A percentile compares a stretch with the other conserved stretches of the same genome.
Evolutionary conservation across 768 basidiomycete species (phyloP).

Genomic region (Tulasnella sp.): DNA sequence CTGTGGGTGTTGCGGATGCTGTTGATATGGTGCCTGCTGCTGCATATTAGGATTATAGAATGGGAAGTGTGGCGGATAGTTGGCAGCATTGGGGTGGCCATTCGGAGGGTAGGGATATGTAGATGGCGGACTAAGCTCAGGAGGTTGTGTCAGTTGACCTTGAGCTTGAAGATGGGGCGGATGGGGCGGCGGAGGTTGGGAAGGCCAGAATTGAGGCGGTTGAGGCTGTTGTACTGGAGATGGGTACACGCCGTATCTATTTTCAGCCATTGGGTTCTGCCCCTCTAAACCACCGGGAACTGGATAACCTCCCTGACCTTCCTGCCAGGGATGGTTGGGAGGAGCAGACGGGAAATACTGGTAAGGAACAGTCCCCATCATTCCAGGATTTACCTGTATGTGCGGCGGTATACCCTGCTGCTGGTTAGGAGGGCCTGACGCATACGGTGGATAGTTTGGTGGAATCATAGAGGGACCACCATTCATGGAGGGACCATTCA

Average conservation of each 20-base stretch:
- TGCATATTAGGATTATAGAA: constrained; percentile 17
- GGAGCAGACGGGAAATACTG: no score
- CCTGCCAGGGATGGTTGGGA: no score
- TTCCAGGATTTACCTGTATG: no score
- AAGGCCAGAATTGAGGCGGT: constrained; percentile 18
- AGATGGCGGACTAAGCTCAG: not conserved
- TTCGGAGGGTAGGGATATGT: not conserved
- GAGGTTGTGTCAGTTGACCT: not conserved
- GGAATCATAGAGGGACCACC: not conserved
- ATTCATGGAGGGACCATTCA: not conserved
- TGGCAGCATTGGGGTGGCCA: not conserved
- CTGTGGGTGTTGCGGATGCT: constrained; percentile 19
- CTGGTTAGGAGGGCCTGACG: not conserved
- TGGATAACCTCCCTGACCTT: no score
- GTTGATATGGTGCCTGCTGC: no score
- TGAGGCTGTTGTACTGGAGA: constrained; percentile 23
- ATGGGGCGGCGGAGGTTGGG: constrained; percentile 18
- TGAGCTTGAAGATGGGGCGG: constrained; percentile 20
- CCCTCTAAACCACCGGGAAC: not conserved
- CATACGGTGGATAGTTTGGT: not conserved
- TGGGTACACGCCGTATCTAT: not conserved
- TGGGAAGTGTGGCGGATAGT: constrained; percentile 16
- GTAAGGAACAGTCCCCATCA: no score
- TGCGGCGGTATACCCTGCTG: not conserved
- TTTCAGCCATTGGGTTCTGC: not conserved